phyloP scores from a whole-genome alignment of 2,329 filamentous ascomycete genomes.

The Trichoderma lentiforme region DNA sequence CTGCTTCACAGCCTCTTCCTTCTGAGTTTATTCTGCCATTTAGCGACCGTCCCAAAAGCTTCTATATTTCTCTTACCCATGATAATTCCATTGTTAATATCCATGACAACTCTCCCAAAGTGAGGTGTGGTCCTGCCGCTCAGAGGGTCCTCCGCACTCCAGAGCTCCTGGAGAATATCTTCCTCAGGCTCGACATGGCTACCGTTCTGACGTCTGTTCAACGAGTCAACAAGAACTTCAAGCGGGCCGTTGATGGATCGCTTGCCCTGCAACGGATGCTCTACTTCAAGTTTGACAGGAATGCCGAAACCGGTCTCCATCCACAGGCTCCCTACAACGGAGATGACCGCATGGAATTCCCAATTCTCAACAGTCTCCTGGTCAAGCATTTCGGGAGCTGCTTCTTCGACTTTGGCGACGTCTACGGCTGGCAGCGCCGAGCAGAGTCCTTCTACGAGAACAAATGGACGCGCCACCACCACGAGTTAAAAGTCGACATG shows the following conservation, averaged over 20 bases:
- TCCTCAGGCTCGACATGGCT: not conserved
- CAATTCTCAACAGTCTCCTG: not conserved
- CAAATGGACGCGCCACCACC: not conserved
- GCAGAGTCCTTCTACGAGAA: not conserved
- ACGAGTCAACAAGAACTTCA: not conserved
- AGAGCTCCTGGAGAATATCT: not conserved
- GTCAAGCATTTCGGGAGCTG: not conserved
- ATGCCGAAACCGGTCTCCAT: not conserved
- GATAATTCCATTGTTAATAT: not conserved
- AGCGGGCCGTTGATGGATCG: not conserved
- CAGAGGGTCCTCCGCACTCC: not conserved
- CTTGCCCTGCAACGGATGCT: not conserved
- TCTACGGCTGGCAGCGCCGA: not conserved
- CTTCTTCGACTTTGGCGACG: not conserved
- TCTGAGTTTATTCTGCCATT: not conserved
- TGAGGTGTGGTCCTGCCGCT: not conserved
- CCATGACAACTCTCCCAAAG: not conserved
- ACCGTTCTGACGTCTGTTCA: not conserved
- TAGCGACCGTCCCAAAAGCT: not conserved
- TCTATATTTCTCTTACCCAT: not conserved
- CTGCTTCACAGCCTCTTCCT: not conserved
- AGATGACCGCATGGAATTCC: not conserved
- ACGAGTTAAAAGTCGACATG: not conserved
- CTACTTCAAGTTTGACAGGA: not conserved
- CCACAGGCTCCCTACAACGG: not conserved